Conservation (phyloP, 352 stramenopile genomes). For the Phytophthora hibernalis region DNA sequence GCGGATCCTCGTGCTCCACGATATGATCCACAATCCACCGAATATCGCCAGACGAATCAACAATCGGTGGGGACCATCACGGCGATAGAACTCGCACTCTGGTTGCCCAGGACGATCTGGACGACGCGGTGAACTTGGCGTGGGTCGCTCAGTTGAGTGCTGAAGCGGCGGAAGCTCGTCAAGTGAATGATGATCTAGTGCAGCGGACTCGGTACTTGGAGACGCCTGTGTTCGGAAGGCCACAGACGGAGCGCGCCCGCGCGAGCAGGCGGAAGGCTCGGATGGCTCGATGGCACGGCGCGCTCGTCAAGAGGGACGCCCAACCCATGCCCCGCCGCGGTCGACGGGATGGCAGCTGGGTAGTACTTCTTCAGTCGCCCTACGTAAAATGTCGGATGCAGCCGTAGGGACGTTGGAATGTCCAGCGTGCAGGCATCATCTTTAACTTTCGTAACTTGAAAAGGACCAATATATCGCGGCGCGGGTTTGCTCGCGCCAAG, state of each 20-base stretch:
- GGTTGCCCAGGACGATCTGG: neutral
- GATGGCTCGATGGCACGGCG: neutral
- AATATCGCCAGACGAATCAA: conserved; percentile 9
- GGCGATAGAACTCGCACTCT: neutral
- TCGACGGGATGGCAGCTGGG: neutral
- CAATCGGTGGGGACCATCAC: conserved; percentile 1
- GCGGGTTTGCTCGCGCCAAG: no score
- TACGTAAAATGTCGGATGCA: no score
- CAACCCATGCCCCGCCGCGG: neutral
- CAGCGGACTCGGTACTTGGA: neutral
- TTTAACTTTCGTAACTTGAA: no score
- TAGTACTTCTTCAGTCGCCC: conserved; percentile 7
- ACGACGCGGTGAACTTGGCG: neutral
- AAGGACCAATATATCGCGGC: no score
- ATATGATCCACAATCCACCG: conserved; percentile 23
- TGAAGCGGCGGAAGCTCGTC: neutral
- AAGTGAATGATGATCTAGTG: neutral
- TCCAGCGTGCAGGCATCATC: no score
- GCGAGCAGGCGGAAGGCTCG: neutral
- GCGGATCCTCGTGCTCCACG: conserved; percentile 7
- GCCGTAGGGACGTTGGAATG: no score
- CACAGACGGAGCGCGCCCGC: neutral
- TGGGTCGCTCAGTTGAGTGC: neutral
- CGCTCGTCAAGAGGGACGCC: neutral
- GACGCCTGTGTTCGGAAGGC: neutral